Base-by-base conservation (phyloP, 352 stramenopile species). In the Globisporangium paroecandrum region DNA sequence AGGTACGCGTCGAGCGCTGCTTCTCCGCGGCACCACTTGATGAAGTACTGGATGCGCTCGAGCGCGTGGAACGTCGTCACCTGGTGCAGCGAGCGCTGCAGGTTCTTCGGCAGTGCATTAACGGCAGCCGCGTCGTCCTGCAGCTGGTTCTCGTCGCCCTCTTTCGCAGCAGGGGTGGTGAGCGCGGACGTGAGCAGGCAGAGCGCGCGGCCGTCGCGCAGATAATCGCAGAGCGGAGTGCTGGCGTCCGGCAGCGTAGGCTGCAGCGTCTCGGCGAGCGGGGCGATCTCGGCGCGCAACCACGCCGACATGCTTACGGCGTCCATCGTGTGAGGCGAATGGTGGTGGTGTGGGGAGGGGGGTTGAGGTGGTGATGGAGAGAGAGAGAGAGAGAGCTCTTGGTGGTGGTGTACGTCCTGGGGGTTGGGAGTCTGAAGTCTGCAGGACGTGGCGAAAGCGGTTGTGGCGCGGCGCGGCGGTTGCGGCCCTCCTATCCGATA, bases 21-120 rank as follows among this genome's bases (percentile, higher is more conserved):
- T 27, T 73, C 69, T 6, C 74, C 61, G 62, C 87, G 83, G 36
- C 83, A 91, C 87, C 87, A 95, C 54, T 87, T 87, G 74, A 95
- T 87, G 66, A 93, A 95, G 69, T 89, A 92, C 68, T 92, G 85
- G n/a, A 95, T 78, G 63, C 87, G 84, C 64, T 95, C 87, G 29
- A 95, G 75, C 41, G 82, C 76, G 76, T 95, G 83, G 74, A 93
- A 95, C 43, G 87, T 93, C 64, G 83, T 82, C 20, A 79, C 72
- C 66, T 93, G 79, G 61, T 82, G 77, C 32, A 92, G 73, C 43
- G 83, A 85, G 24, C 83, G 83, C 69, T 89, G 77, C 62, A 92
- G 74, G 41, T 89, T 87, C 76, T 90, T 93, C 55, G 83, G 81
- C 47, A 93, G 65, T 47, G 83, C 8, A 1, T 25, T 29, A 10